Evolutionary conservation across 2,329 filamentous ascomycete genomes (phyloP).

Genomic region (Botrytis medusae): DNA sequence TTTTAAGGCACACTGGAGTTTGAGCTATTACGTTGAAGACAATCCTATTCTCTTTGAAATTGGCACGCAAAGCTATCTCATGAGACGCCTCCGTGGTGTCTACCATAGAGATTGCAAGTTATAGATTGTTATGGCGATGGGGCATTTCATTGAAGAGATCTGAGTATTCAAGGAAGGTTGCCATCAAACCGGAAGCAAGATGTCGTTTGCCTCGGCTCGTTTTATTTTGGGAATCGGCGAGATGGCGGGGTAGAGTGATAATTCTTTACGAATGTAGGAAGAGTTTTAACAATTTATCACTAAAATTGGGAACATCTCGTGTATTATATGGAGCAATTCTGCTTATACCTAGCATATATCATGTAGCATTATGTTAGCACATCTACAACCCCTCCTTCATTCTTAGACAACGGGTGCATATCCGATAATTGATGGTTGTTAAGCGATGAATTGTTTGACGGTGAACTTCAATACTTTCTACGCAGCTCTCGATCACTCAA

Average conservation of each 20-base stretch:
- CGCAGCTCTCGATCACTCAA: neutral
- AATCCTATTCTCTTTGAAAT: neutral
- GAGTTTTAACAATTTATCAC: neutral
- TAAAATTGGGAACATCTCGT: neutral
- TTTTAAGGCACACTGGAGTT: neutral
- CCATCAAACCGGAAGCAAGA: neutral
- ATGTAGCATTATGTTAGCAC: neutral
- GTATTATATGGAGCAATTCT: neutral
- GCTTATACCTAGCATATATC: neutral
- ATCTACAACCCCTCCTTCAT: neutral
- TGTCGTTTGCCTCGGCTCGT: neutral
- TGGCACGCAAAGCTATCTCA: neutral
- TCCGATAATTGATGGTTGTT: neutral
- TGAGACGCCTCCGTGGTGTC: slow-evolving; percentile 1
- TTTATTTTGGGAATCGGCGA: neutral
- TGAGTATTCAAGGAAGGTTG: neutral
- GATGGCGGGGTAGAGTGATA: neutral
- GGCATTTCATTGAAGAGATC: too few relatives aligned
- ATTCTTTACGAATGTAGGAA: neutral
- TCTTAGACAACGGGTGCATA: neutral
- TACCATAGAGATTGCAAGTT: neutral
- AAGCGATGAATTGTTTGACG: too few relatives aligned
- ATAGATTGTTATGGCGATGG: neutral
- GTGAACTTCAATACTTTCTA: neutral
- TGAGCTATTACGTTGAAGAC: neutral